Base-by-base conservation (phyloP, 2,329 filamentous ascomycete species). In the Xylariaceae sp. region DNA sequence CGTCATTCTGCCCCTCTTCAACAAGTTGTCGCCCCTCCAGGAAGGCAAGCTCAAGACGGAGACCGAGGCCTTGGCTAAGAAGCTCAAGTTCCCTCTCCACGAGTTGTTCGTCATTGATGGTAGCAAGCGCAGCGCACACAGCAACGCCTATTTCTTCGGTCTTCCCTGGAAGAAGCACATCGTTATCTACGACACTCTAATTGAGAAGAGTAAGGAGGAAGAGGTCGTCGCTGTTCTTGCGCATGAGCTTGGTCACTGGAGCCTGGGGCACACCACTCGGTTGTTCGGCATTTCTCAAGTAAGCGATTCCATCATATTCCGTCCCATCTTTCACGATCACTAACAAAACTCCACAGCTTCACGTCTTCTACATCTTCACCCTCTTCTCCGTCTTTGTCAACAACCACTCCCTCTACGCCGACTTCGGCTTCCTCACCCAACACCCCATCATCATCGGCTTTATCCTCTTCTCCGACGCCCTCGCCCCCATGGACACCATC, bases 141-240 rank as follows among this genome's bases (percentile, higher is more conserved):
- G 88, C 77, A 96, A 96, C 71, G 90, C 90, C 17, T 96, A 95
- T 77, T 99, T 99, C 79, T 97, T 95, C 69, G 94, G 94, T 62
- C 84, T 99, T 58, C 94, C 94, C 48, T 99, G 93, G 92, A 97
- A 97, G 84, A 97, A 97, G 84, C 95, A 97, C 80, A 99, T 99
- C 79, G 94, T 99, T 71, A 95, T 99, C 72, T 99, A 96, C 74
- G 94, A 99, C 73, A 99, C 95, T 4, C 78, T 99, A 64, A 92
- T 99, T 64, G 93, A 97, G 76, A 96, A 97, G 84, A 94, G 89
- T 73, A 86, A 92, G 63, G 87, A 89, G 3, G 83, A 94, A 71
- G 94, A 99, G 76, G 92, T 99, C 47, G 90, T 96, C 60, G 93
- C 94, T 65, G 92, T 99, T 56, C 80, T 99, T 56, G 92, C 91